Percentiles rank a stretch among this genome's conserved stretches.
Evolutionary conservation across 164 flowering plant species (phyloP).

Genomic region (Kingdonia uniflora): DNA sequence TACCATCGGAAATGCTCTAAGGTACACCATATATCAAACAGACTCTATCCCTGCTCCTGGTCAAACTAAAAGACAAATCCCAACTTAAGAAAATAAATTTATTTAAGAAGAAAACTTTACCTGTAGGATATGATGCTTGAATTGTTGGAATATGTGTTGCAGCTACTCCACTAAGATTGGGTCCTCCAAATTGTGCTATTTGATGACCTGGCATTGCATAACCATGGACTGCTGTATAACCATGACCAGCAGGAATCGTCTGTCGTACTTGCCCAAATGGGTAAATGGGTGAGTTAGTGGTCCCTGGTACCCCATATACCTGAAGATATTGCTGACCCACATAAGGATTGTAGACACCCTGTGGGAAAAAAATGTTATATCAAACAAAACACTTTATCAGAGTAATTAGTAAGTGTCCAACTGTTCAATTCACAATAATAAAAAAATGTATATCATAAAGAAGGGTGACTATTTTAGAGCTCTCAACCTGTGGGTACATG

Average conservation of each 20-base stretch:
- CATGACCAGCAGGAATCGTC: constrained; percentile 54
- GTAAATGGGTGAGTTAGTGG: constrained; percentile 51
- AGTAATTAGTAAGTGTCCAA: background rate
- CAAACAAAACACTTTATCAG: constrained; percentile 2
- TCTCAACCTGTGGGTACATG: constrained; percentile 64
- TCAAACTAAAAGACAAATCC: too few relatives aligned
- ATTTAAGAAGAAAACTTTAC: constrained; percentile 19
- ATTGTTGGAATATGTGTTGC: constrained; percentile 56
- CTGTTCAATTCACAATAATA: too few relatives aligned
- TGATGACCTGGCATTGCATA: constrained; percentile 84
- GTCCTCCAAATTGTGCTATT: constrained; percentile 60
- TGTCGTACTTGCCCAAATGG: constrained; percentile 73
- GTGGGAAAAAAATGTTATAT: constrained; percentile 6
- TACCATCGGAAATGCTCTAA: too few relatives aligned
- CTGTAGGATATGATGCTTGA: constrained; percentile 72
- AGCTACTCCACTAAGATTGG: constrained; percentile 56
- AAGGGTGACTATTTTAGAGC: too few relatives aligned
- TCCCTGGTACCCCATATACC: constrained; percentile 74
- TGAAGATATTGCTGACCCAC: constrained; percentile 82
- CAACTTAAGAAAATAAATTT: constrained; percentile 1
- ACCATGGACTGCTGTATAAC: constrained; percentile 60
- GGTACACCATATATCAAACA: too few relatives aligned
- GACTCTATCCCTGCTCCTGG: too few relatives aligned
- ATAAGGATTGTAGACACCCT: constrained; percentile 84
- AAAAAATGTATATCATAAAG: background rate